These are phyloP conservation scores for Theobroma grandiflorum DNA, from an alignment of 441 rosid genomes.

Conservation along the genomic window DNA sequence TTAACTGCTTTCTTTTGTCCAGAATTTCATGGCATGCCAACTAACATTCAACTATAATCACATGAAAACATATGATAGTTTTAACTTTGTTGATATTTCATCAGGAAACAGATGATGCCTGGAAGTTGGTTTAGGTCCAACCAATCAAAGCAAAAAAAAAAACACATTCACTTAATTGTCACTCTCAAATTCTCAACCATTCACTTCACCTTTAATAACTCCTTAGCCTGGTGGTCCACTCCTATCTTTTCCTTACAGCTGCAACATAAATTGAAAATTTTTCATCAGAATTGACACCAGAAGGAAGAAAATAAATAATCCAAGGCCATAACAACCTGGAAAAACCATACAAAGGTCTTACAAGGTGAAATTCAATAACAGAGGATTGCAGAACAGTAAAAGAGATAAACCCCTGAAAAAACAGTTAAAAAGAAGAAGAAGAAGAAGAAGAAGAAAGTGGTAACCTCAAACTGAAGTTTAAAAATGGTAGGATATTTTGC, in stretches of 20 bases:
- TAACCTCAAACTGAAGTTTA: not conserved
- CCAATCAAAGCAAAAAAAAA: slow-evolving; percentile 20
- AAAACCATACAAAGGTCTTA: not conserved
- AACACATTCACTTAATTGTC: slow-evolving; percentile 34
- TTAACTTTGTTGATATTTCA: not conserved
- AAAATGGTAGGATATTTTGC: not conserved
- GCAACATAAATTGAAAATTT: slow-evolving; percentile 28
- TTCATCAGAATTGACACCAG: slow-evolving; percentile 4
- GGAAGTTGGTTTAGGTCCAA: slow-evolving; percentile 26
- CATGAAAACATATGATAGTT: slow-evolving; percentile 33
- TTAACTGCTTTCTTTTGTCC: slow-evolving; percentile 3
- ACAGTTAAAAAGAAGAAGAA: not conserved
- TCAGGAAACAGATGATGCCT: slow-evolving; percentile 11
- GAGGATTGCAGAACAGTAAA: not conserved
- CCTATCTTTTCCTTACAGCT: slow-evolving; percentile 31
- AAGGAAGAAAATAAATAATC: not conserved
- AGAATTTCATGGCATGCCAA: slow-evolving; percentile 22
- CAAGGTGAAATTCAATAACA: not conserved
- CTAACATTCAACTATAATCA: slow-evolving; percentile 39
- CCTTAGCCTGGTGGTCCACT: slow-evolving; percentile 30
- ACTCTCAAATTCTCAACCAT: slow-evolving; percentile 37
- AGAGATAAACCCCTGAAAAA: not conserved
- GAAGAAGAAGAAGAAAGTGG: not conserved
- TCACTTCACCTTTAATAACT: slow-evolving; percentile 14
- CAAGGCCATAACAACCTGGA: not conserved